Base-by-base conservation (phyloP, 179 eudicot genomes). In the Actinidia arguta region DNA sequence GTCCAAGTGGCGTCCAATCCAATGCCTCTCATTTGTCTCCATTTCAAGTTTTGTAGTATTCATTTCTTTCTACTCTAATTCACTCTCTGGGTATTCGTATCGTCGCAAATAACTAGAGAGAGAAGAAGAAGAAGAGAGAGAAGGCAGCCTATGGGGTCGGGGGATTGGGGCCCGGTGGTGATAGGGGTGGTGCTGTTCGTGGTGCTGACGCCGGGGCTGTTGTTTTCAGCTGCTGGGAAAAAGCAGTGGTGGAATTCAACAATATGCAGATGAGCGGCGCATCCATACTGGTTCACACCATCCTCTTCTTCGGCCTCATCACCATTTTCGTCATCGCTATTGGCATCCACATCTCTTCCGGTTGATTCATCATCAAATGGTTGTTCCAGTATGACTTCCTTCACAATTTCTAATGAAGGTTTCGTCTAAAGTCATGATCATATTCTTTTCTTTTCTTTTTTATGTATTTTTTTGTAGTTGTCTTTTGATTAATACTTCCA, bases 111-210 rank as follows among this genome's bases (percentile, higher is more conserved):
- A n/a, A n/a, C n/a, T n/a, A n/a, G n/a, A n/a, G n/a, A n/a, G n/a
- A n/a, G n/a, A n/a, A n/a, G 4, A 11, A 55, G 14, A 13, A 16
- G 10, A 31, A 56, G 75, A 51, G 51, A 74, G 47, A 6, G 11
- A 71, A 64, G 42, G 64, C 24, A 44, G 79, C 31, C 47, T n/a
- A 64, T 51, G 56, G n/a, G 56, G 87, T 90, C 69, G 90, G 93
- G 91, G 6, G 93, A 91, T 62, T 91, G 92, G 93, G 93, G 93
- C 18, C 92, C 93, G 4, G 93, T 91, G 77, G 79, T 91, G 51
- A 80, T 91, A 81, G 89, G 89, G 54, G 83, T 91, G 87, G 92
- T 89, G 64, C 85, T 91, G 83, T 91, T 91, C 71, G 89, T 91
- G 62, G 82, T 91, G 51, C 75, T 91, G 86, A 78, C 90, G 8